These are phyloP conservation scores for Poterioochromonas sp. DNA, from an alignment of 352 stramenopile species.

Conservation along the genomic window DNA sequence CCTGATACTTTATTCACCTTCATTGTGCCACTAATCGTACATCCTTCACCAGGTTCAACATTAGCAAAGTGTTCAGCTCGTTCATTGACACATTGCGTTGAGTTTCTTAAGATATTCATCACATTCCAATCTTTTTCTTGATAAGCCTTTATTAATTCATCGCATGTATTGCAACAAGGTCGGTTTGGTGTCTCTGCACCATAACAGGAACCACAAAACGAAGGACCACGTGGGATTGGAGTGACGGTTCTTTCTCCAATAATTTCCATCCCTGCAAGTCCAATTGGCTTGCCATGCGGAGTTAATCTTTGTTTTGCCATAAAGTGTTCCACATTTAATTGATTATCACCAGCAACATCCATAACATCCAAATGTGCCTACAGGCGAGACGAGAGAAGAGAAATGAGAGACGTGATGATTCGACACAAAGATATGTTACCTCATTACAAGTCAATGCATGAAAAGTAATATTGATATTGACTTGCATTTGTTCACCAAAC, in stretches of 20 bases:
- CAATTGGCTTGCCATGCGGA: conserved; percentile 58
- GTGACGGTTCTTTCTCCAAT: not conserved
- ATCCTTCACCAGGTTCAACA: conserved; percentile 58
- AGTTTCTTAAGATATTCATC: not conserved
- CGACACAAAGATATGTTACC: conserved; percentile 33
- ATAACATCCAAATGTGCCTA: conserved; percentile 96
- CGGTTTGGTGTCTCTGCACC: conserved; percentile 53
- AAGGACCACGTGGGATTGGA: conserved; percentile 48
- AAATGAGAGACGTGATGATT: not conserved
- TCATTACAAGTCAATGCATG: conserved; percentile 81
- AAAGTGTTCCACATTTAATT: conserved; percentile 89
- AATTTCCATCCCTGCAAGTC: conserved; percentile 40
- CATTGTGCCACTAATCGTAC: conserved; percentile 64
- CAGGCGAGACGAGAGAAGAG: not conserved
- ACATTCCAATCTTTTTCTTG: conserved; percentile 58
- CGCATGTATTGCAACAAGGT: conserved; percentile 67
- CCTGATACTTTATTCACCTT: conserved; percentile 69
- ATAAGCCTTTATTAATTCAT: conserved; percentile 64
- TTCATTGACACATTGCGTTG: conserved; percentile 2
- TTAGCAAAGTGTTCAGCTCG: conserved; percentile 26
- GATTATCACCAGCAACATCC: conserved; percentile 93
- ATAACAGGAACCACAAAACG: conserved; percentile 72
- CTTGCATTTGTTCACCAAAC: conserved; percentile 83
- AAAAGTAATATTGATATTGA: conserved; percentile 97
- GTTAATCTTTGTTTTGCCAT: conserved; percentile 81